These are phyloP conservation scores for Colletotrichum musicola DNA, from an alignment of 2,329 filamentous ascomycete genomes.

Conservation along the genomic window DNA sequence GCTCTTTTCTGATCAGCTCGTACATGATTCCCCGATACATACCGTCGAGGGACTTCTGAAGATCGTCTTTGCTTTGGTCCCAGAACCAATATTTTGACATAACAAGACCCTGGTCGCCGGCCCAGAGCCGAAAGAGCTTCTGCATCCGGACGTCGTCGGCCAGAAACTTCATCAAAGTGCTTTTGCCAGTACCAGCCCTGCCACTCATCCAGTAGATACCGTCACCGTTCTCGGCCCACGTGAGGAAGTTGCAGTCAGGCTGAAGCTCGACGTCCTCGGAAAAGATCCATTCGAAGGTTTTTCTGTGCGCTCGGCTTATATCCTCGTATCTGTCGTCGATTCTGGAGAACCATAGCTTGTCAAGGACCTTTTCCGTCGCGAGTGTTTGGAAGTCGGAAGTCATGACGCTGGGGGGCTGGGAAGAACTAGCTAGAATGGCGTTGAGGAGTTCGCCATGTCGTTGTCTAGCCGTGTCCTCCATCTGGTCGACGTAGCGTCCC, in stretches of 20 bases:
- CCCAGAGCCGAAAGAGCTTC: not conserved
- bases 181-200: slow-evolving; percentile 1
- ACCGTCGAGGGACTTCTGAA: not conserved
- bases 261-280: not conserved
- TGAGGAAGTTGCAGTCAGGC: not conserved
- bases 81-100: not conserved
- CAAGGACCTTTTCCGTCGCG: not conserved
- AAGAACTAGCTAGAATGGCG: not conserved
- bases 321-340: slow-evolving; percentile 13
- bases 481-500: not conserved
- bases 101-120: not conserved
- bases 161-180: slow-evolving; percentile 1
- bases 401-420: not conserved
- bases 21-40: not conserved
- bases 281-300: not conserved
- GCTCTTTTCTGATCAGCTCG: not conserved
- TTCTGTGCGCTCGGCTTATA: not conserved
- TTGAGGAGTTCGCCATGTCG: not conserved
- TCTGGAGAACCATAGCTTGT: not conserved
- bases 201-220: not conserved
- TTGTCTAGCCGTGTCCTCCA: not conserved
- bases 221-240: not conserved
- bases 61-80: not conserved
- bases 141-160: not conserved
- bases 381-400: not conserved